Conservation (phyloP, 768 basidiomycete genomes). For the Hericium coralloides region DNA sequence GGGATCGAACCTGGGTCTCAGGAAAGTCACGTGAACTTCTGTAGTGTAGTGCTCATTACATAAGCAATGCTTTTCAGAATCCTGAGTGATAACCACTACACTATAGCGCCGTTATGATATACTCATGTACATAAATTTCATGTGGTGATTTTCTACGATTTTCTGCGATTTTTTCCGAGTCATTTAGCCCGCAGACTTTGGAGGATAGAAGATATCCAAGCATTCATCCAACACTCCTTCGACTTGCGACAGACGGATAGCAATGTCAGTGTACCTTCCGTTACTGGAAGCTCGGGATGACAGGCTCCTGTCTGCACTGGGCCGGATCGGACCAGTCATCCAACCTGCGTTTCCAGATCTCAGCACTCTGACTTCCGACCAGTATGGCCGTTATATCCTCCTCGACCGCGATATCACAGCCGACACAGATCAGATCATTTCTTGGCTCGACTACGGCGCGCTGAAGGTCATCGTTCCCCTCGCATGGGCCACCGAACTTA, state of each 20-base stretch:
- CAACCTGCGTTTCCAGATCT: conserved; percentile 25
- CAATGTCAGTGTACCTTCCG: conserved; percentile 22
- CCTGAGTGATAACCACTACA: background rate
- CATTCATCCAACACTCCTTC: no score
- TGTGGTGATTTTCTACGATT: no score
- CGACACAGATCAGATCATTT: conserved; percentile 45
- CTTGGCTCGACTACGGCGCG: conserved; percentile 69
- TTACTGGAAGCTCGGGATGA: background rate
- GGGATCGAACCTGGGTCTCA: no score
- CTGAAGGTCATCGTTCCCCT: conserved; percentile 73
- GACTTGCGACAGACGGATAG: no score
- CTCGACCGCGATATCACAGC: conserved; percentile 39
- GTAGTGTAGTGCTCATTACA: no score
- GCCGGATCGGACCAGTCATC: conserved; percentile 73
- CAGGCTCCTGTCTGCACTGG: conserved; percentile 46
- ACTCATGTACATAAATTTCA: no score
- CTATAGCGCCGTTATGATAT: no score
- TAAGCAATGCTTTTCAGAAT: background rate
- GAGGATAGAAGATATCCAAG: no score
- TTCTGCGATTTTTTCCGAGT: no score
- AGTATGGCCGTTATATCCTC: conserved; percentile 39
- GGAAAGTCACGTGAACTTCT: no score
- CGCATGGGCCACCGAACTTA: conserved; percentile 54
- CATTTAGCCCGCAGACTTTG: no score
- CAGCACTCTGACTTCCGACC: conserved; percentile 23